phyloP scores from a whole-genome alignment of 1,284 basidiomycete genomes.

The Ceraceosorus bombacis region DNA sequence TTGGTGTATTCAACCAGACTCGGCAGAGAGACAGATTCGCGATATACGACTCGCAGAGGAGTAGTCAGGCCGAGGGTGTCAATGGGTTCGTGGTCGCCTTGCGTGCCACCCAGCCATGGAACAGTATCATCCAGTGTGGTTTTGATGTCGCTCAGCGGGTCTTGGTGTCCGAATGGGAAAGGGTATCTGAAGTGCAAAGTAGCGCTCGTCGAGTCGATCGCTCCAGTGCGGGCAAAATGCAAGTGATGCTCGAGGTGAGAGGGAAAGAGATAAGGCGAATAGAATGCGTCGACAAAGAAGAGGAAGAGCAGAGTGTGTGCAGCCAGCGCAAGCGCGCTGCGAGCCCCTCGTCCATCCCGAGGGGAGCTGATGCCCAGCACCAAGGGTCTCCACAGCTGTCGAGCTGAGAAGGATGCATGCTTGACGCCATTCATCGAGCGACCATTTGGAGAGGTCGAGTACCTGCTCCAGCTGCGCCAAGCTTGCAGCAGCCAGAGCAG shows the following conservation, averaged over 20 bases:
- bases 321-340: constrained; percentile 28
- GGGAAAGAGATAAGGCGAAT: constrained; percentile 43
- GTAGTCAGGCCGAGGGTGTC: background rate
- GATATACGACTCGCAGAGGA: constrained; percentile 33
- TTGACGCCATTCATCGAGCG: constrained; percentile 9
- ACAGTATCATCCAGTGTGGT: constrained; percentile 15
- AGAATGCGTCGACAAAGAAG: constrained; percentile 40
- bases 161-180: constrained; percentile 7
- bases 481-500: constrained; percentile 25
- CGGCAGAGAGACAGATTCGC: constrained; percentile 7
- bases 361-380: constrained; percentile 27
- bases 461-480: constrained; percentile 11
- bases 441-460: background rate
- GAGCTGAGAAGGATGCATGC: background rate
- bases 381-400: constrained; percentile 13
- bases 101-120: constrained; percentile 7
- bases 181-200: constrained; percentile 43
- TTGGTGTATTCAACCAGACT: no score
- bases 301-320: constrained; percentile 35
- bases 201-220: constrained; percentile 32
- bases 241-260: constrained; percentile 44
- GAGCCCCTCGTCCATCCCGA: background rate
- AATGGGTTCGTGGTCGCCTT: constrained; percentile 10
- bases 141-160: background rate
- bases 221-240: constrained; percentile 39